A percentile compares a stretch with the other conserved stretches of the same genome.
phyloP scores from a whole-genome alignment of 768 basidiomycete genomes.

The Lepiota venenata region DNA sequence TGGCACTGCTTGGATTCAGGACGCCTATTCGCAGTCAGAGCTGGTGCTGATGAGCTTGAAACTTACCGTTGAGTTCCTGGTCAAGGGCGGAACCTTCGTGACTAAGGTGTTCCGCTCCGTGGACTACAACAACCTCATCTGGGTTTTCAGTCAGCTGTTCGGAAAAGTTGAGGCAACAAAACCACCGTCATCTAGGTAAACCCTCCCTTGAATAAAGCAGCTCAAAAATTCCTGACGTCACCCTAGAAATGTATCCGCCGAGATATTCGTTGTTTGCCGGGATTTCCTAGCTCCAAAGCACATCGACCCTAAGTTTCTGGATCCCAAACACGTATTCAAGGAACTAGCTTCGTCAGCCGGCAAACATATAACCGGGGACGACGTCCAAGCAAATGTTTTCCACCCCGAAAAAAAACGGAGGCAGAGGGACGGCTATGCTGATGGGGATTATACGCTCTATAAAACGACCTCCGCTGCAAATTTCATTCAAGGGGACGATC shows the following conservation, averaged over 20 bases:
- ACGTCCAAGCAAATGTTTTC: conserved; percentile 87
- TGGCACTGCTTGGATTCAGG: conserved; percentile 98
- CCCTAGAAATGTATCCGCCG: conserved; percentile 92
- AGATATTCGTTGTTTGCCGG: conserved; percentile 98
- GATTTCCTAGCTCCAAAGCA: conserved; percentile 92
- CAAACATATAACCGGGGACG: conserved; percentile 55
- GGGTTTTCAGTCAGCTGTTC: conserved; percentile 98
- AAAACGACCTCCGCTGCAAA: conserved; percentile 64
- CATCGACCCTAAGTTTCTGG: conserved; percentile 97
- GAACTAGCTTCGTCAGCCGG: conserved; percentile 60
- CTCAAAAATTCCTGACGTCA: neutral
- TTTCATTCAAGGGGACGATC: conserved; percentile 69
- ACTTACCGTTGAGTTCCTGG: conserved; percentile 91
- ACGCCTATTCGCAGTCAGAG: conserved; percentile 96
- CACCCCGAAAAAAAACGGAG: conserved; percentile 96
- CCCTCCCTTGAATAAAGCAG: neutral
- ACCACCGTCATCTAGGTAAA: conserved; percentile 91
- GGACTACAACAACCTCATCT: conserved; percentile 97
- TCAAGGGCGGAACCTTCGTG: conserved; percentile 91
- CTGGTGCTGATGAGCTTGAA: conserved; percentile 94
- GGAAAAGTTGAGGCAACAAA: conserved; percentile 97
- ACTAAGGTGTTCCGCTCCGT: conserved; percentile 98
- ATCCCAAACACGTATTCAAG: conserved; percentile 97
- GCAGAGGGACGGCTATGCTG: conserved; percentile 91
- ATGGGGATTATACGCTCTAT: conserved; percentile 91